Evolutionary conservation across 176 grass and related monocot genomes (phyloP), one percentile per base, ranked within the genome.

Genomic region (Elaeis guineensis): DNA sequence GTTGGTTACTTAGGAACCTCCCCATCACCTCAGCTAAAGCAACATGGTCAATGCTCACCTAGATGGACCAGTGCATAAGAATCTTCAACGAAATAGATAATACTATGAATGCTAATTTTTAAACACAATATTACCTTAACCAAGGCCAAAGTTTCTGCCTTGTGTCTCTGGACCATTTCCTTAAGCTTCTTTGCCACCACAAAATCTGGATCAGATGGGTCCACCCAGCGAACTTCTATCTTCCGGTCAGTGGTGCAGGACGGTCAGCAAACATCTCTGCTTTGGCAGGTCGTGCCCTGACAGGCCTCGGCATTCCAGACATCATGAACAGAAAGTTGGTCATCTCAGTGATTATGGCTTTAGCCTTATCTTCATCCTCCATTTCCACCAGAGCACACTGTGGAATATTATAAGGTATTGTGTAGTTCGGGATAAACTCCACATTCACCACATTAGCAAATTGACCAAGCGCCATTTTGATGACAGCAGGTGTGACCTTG

Each of bases 301-400:
- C 72, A 57, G 87, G 87, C 19, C 87, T 78, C 22, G 92, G 87
- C 78, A 96, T 90, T 22, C 87, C 86, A 18, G 69, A 74, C 12
- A 96, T 72, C 83, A 90, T 90, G 59, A 90, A 96, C 21, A 83
- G 92, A 51, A 77, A 96, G 6, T 79, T 76, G 3, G 52, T 49
- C 60, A 96, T 76, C 70, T 79, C 61, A 16, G 20, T 26, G 21
- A 90, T 25, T 25, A 44, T 44, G 9, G 49, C 26, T 2, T 52
- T 51, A 48, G 85, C 82, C 53, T 86, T 64, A 50, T 85, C 83
- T 50, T 78, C 69, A 26, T 21, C 77, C 59, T 95, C 82, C 82
- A 95, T 86, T 60, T 83, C 79, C 17, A 95, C 66, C 17, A 87
- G 52, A 0, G 62, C 79, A 0, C 82, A 39, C 3, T 55, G 57